Base-by-base conservation (phyloP, 2,329 filamentous ascomycete species). In the Cadophora luteo-olivacea region DNA sequence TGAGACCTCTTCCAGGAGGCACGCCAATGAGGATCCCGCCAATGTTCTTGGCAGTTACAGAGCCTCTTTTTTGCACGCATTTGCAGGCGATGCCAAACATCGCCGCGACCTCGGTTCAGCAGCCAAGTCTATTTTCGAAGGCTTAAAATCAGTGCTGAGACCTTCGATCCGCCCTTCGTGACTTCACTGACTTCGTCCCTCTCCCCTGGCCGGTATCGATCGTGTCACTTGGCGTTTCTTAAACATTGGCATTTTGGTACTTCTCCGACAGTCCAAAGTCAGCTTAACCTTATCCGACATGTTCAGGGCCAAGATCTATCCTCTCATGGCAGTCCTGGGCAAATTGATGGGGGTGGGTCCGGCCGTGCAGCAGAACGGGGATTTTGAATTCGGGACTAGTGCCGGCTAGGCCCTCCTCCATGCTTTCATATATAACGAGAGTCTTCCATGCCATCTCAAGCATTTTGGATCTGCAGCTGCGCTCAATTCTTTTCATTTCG, bases 161-260 rank as follows among this genome's bases (percentile, higher is more conserved):
- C 72, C 69, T 69, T 66, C 65, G 69, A 55, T 64, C 24, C 24
- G 25, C 32, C 41, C 33, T 41, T 41, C 14, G 38, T 41, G 38
- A 12, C 38, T 36, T 65, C 51, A n/a, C n/a, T n/a, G n/a, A n/a
- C n/a, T n/a, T n/a, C n/a, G 22, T 60, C 57, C 65, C 52, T 65
- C 60, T 38, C 36, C 38, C 36, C n/a, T 68, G 33, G 51, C 57
- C 51, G 65, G 41, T 60, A 66, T 69, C 62, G 67, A 67, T 72
- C 67, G 72, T 75, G 61, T 74, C 72, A 75, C 73, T 74, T 75
- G 73, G 72, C 72, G 70, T 72, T 74, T 73, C 65, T 67, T 65
- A 48, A 72, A 73, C 38, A 41, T 41, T 41, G 38, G 38, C 38
- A 72, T 72, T 72, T 72, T 72, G 72, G 72, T 71, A 73, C 55